These are phyloP conservation scores for Colletotrichum chlorophyti DNA, from an alignment of 2,329 filamentous ascomycete genomes.

Conservation along the genomic window DNA sequence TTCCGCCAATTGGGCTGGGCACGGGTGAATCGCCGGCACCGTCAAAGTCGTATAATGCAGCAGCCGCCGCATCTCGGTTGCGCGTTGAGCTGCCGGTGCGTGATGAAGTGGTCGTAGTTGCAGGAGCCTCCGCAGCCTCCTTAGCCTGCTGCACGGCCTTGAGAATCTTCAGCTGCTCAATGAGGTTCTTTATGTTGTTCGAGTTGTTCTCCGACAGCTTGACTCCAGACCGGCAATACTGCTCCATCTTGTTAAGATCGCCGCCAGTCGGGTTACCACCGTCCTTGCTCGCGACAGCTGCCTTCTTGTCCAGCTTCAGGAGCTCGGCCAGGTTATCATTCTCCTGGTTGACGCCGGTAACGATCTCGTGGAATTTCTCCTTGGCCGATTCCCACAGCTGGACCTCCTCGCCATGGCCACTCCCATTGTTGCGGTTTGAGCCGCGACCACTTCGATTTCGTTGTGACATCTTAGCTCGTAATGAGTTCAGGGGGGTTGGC, in stretches of 20 bases:
- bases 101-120: constrained; percentile 21
- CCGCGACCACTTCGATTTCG: constrained; percentile 52
- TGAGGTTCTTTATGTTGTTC: constrained; percentile 42
- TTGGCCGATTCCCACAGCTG: constrained; percentile 51
- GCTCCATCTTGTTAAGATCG: constrained; percentile 50
- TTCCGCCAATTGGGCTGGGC: constrained; percentile 47
- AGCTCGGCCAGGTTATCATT: constrained; percentile 48
- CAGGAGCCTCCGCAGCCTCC: constrained; percentile 43
- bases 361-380: constrained; percentile 45
- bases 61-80: constrained; percentile 33
- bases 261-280: constrained; percentile 34
- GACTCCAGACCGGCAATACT: constrained; percentile 49
- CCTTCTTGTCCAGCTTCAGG: constrained; percentile 47
- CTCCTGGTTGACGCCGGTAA: constrained; percentile 48
- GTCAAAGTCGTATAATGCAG: constrained; percentile 53
- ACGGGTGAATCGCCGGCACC: constrained; percentile 52
- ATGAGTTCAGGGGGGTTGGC: neutral
- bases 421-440: constrained; percentile 51
- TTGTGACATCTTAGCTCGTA: constrained; percentile 45
- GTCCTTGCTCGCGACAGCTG: constrained; percentile 45
- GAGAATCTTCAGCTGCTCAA: constrained; percentile 51
- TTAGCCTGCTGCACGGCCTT: constrained; percentile 51
- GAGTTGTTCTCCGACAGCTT: constrained; percentile 48
- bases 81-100: constrained; percentile 28
- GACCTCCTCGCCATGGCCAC: constrained; percentile 50